Evolutionary conservation across 2,329 filamentous ascomycete genomes (phyloP).

Genomic region (Penicillium sp.): DNA sequence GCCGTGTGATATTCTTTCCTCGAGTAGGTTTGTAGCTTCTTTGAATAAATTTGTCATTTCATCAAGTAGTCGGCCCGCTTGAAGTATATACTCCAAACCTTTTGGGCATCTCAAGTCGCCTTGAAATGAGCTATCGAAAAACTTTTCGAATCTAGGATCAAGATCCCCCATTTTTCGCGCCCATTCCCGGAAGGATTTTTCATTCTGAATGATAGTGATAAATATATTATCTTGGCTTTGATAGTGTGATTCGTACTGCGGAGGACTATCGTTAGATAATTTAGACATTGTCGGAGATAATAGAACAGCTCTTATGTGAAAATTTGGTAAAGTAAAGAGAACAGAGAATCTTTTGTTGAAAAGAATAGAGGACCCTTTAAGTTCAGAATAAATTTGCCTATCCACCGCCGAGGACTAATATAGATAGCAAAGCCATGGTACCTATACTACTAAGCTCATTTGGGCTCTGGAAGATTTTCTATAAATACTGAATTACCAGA

Average conservation of each 20-base stretch:
- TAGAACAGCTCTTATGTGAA: neutral
- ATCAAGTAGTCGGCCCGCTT: neutral
- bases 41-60: neutral
- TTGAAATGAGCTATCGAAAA: neutral
- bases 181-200: neutral
- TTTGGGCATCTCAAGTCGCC: neutral
- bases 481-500: no score
- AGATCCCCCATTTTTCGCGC: neutral
- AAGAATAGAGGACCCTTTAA: neutral
- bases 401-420: neutral
- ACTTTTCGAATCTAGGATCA: neutral
- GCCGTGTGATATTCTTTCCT: neutral
- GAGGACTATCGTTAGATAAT: constrained; percentile 1
- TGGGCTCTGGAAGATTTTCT: neutral
- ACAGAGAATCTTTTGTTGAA: neutral
- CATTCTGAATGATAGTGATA: neutral
- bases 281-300: constrained; percentile 4
- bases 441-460: neutral
- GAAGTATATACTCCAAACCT: neutral
- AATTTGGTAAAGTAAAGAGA: neutral
- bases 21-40: neutral
- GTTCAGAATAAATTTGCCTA: neutral
- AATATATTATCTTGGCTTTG: constrained; percentile 2
- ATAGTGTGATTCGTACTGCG: constrained; percentile 2
- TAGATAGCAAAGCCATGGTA: neutral